phyloP scores from a whole-genome alignment of 2,329 filamentous ascomycete genomes.

The Neoarthrinium moseri region DNA sequence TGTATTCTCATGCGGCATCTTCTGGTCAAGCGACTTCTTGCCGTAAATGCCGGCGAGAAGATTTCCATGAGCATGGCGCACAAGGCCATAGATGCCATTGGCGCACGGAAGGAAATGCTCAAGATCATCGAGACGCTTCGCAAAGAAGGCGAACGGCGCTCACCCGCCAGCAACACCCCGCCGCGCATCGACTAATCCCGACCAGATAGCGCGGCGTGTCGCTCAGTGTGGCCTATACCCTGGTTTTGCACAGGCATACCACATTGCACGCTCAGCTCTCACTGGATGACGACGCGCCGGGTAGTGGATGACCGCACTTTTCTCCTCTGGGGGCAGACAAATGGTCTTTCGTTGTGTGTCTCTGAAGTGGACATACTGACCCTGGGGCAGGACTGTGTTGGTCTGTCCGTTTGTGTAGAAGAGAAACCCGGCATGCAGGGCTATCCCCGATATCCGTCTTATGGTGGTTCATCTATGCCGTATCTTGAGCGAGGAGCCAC shows the following conservation, averaged over 20 bases:
- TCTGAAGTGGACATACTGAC: background rate
- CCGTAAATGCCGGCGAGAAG: conserved; percentile 77
- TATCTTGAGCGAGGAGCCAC: too few relatives aligned
- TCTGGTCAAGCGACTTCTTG: conserved; percentile 79
- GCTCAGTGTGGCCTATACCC: too few relatives aligned
- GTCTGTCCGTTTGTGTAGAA: too few relatives aligned
- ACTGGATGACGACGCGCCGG: background rate
- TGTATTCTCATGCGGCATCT: conserved; percentile 93
- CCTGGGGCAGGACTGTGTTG: too few relatives aligned
- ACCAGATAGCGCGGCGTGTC: too few relatives aligned
- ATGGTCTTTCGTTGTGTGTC: background rate
- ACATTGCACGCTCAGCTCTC: background rate
- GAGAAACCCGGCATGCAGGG: too few relatives aligned
- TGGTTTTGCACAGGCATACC: background rate
- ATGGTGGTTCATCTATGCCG: too few relatives aligned
- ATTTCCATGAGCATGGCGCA: conserved; percentile 92
- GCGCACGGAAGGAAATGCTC: conserved; percentile 86
- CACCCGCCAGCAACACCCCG: conserved; percentile 36
- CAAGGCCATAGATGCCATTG: conserved; percentile 76
- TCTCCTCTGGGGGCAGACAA: background rate
- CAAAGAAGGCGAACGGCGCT: conserved; percentile 80
- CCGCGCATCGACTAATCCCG: conserved; percentile 48
- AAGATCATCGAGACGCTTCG: conserved; percentile 83
- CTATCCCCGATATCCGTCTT: too few relatives aligned
- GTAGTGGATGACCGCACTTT: background rate